phyloP scores from a whole-genome alignment of 2,329 filamentous ascomycete species.

The Calonectria honghensis region DNA sequence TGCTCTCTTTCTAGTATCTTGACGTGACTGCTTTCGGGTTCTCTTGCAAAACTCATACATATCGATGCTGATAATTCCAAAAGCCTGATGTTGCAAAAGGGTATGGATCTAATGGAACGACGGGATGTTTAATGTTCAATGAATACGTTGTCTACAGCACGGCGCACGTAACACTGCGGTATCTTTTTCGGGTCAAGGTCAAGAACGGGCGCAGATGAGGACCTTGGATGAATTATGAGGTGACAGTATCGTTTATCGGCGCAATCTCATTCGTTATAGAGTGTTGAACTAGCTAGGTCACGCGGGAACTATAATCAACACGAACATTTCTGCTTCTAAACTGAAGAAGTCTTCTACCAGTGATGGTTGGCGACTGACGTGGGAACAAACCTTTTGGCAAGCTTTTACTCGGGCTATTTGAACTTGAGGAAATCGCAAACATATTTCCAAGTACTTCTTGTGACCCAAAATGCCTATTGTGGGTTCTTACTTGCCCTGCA shows the following conservation, averaged over 20 bases:
- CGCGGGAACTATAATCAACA: neutral
- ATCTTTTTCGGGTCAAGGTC: neutral
- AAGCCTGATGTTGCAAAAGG: neutral
- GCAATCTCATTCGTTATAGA: neutral
- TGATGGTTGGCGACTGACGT: neutral
- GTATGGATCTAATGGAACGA: neutral
- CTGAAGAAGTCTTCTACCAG: neutral
- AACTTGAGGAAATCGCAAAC: too few relatives aligned
- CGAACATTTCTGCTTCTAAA: neutral
- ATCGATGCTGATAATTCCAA: neutral
- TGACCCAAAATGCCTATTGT: too few relatives aligned
- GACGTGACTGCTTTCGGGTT: neutral
- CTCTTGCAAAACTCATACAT: neutral
- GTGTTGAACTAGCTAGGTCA: neutral
- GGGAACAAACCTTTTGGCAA: too few relatives aligned
- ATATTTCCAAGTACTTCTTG: too few relatives aligned
- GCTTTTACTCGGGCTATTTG: too few relatives aligned
- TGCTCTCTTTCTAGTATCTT: too few relatives aligned
- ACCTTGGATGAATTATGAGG: neutral
- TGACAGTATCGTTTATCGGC: neutral
- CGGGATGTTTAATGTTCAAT: constrained; percentile 6
- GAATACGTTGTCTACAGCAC: constrained; percentile 9
- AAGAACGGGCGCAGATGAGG: neutral
- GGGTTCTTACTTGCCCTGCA: too few relatives aligned
- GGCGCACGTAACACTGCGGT: neutral